phyloP scores from a whole-genome alignment of 1,139 yeast species.

The Magnusiomyces ingens region DNA sequence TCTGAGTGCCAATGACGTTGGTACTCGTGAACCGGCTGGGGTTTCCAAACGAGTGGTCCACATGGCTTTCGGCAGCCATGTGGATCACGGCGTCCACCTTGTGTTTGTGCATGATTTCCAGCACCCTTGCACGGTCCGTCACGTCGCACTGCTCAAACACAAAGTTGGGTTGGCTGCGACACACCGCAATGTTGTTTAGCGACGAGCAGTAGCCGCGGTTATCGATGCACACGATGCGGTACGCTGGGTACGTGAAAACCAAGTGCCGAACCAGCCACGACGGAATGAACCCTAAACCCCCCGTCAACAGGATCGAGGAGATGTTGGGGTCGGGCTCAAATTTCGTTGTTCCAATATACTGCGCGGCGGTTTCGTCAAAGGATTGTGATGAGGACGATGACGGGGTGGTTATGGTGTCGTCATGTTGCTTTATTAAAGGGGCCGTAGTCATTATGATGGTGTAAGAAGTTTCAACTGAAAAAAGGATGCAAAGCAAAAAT shows the following conservation, averaged over 20 bases:
- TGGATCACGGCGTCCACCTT: constrained; percentile 40
- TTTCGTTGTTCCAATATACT: constrained; percentile 17
- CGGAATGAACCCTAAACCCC: constrained; percentile 58
- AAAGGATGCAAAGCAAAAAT: too few species aligned
- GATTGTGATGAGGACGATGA: too few species aligned
- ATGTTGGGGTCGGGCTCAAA: constrained; percentile 22
- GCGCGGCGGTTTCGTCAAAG: too few species aligned
- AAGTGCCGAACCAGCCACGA: constrained; percentile 43
- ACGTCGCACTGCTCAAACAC: constrained; percentile 38
- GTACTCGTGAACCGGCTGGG: constrained; percentile 45
- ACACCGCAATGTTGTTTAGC: constrained; percentile 21
- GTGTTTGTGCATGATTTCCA: constrained; percentile 23
- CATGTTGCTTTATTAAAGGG: too few species aligned
- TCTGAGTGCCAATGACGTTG: constrained; percentile 47
- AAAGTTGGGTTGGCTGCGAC: constrained; percentile 28
- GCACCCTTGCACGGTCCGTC: constrained; percentile 26
- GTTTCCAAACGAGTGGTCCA: constrained; percentile 45
- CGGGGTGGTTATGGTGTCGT: too few species aligned
- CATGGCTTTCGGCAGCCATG: constrained; percentile 56
- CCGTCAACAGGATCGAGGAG: constrained; percentile 41
- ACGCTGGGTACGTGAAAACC: constrained; percentile 37
- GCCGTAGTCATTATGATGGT: too few species aligned
- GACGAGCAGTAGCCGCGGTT: constrained; percentile 38
- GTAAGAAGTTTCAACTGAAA: too few species aligned
- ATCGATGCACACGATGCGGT: constrained; percentile 44